Conservation (phyloP, 768 basidiomycete species). For the Fomitopsis pulvina region DNA sequence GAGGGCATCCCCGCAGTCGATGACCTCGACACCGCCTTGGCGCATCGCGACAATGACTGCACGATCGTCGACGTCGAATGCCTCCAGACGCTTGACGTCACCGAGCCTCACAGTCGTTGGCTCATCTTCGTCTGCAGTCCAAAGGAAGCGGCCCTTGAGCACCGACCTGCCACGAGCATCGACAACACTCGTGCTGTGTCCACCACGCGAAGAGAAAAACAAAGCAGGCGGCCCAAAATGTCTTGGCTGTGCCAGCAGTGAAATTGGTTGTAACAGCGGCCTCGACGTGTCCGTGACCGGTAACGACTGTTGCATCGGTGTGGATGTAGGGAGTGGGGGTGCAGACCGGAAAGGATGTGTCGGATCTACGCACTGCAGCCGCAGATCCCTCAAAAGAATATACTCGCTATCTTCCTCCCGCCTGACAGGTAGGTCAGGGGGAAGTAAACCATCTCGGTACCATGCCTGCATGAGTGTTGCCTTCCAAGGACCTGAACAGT, state of each 20-base stretch:
- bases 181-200: conserved; percentile 83
- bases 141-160: conserved; percentile 71
- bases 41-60: conserved; percentile 82
- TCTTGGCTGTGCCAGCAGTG: conserved; percentile 67
- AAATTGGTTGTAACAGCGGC: conserved; percentile 65
- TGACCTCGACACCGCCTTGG: conserved; percentile 78
- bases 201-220: conserved; percentile 85
- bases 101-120: conserved; percentile 56
- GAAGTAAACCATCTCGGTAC: conserved; percentile 80
- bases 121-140: conserved; percentile 61
- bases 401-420: conserved; percentile 69
- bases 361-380: conserved; percentile 77
- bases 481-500: conserved; percentile 71
- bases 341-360: conserved; percentile 61
- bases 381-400: conserved; percentile 63
- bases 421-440: conserved; percentile 75
- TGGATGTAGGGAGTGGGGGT: conserved; percentile 35
- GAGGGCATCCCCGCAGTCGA: conserved; percentile 74
- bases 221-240: conserved; percentile 85
- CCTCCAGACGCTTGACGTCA: conserved; percentile 77
- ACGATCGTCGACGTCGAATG: conserved; percentile 70
- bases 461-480: conserved; percentile 83
- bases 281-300: conserved; percentile 34
- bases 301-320: conserved; percentile 19
- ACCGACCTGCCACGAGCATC: conserved; percentile 83